Base-by-base conservation (phyloP, 1,284 basidiomycete genomes). In the Meira miltonrushii region DNA sequence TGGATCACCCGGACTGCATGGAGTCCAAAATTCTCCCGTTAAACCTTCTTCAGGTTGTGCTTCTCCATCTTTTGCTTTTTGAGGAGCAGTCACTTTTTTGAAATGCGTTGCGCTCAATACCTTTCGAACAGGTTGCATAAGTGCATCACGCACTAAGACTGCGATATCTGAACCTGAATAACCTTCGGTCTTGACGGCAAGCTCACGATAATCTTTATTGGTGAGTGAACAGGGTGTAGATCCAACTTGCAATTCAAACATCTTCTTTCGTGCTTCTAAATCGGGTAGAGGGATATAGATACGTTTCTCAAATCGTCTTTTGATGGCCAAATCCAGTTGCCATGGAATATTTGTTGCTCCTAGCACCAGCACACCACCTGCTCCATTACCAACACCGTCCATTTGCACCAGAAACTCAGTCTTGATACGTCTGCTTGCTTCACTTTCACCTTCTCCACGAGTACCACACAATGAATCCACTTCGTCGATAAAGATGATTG, bases 401-500 rank as follows among this genome's bases (percentile, higher is more conserved):
- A 98, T 98, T 79, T 96, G 91, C 3, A 80, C 91, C 54, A 97
- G 81, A 74, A 98, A 96, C 80, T 98, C 94, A 1, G 94, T 98
- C 84, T 98, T 98, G 81, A 98, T 98, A 44, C 95, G 85, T 65
- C 94, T 82, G 25, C 89, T 90, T 2, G 94, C 94, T 77, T 98
- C 94, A 1, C 90, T 92, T 79, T 98, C 94, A 33, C 90, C 90
- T 78, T 98, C 94, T 62, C 90, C 92, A 77, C 94, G 85, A 23
- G 92, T 90, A 1, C 95, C 92, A 13, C 92, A 91, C 55, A 98
- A 82, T 15, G 93, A 96, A 80, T 98, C 94, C 47, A 98, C 91
- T 78, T 98, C 94, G 79, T 98, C 94, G 74, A 98, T 92, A 78
- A 98, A 98, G 79, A 98, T 97, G 80, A 98, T 98, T 3, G 92